Conservation (phyloP, 768 basidiomycete species). For the Trichaptum fuscoviolaceum region DNA sequence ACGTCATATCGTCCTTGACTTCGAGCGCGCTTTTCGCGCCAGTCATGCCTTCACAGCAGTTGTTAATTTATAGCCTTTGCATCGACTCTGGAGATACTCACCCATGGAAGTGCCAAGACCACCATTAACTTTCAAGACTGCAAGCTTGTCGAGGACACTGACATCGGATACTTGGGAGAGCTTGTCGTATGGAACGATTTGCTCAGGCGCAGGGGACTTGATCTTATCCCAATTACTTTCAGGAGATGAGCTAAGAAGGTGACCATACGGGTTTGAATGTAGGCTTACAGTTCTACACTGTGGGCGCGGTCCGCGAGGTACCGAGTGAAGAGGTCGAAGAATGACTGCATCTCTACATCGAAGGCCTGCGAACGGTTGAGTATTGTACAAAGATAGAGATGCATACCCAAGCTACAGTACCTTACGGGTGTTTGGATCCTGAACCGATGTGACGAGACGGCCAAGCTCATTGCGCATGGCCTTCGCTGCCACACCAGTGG, state of each 20-base stretch:
- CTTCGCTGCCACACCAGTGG: conserved; percentile 88
- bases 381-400: background rate
- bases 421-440: conserved; percentile 77
- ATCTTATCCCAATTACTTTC: conserved; percentile 84
- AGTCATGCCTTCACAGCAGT: conserved; percentile 54
- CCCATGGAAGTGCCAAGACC: conserved; percentile 91
- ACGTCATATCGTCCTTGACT: conserved; percentile 96
- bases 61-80: background rate
- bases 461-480: conserved; percentile 98
- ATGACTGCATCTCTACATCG: conserved; percentile 93
- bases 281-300: conserved; percentile 75
- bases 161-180: conserved; percentile 57
- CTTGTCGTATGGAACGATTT: conserved; percentile 77
- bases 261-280: conserved; percentile 6
- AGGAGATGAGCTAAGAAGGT: conserved; percentile 4
- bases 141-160: conserved; percentile 82
- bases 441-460: conserved; percentile 82
- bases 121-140: conserved; percentile 93
- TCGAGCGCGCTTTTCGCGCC: conserved; percentile 92
- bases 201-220: conserved; percentile 79
- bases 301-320: conserved; percentile 88
- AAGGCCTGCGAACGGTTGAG: conserved; percentile 51
- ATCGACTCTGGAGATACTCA: conserved; percentile 24
- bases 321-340: conserved; percentile 94
- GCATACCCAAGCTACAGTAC: conserved; percentile 30